A percentile compares a stretch with the other conserved stretches of the same genome.
phyloP scores from a whole-genome alignment of 2,329 filamentous ascomycete species.

The Rutstroemia sp. region DNA sequence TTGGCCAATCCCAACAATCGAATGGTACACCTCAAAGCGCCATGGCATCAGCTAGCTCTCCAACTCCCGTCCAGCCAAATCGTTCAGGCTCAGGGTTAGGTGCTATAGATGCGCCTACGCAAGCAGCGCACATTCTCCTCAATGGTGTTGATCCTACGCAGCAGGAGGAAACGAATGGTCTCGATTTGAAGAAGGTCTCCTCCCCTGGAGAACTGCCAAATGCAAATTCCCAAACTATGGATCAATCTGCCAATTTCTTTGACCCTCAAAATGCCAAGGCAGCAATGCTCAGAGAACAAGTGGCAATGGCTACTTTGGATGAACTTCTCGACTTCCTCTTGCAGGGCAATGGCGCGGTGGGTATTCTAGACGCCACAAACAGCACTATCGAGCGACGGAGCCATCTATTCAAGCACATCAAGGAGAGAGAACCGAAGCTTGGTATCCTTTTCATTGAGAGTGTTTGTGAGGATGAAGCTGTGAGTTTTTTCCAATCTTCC shows the following conservation, averaged over 20 bases:
- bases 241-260: slow-evolving; percentile 91
- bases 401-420: slow-evolving; percentile 76
- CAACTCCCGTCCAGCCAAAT: background rate
- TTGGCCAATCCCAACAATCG: slow-evolving; percentile 39
- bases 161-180: slow-evolving; percentile 14
- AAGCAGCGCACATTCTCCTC: slow-evolving; percentile 50
- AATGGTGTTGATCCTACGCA: slow-evolving; percentile 37
- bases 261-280: slow-evolving; percentile 82
- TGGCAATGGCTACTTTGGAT: slow-evolving; percentile 85
- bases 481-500: slow-evolving; percentile 19
- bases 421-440: slow-evolving; percentile 73
- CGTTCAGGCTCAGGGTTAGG: slow-evolving; percentile 15
- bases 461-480: slow-evolving; percentile 74
- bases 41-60: slow-evolving; percentile 4
- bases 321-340: slow-evolving; percentile 88
- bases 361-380: slow-evolving; percentile 95
- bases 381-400: slow-evolving; percentile 83
- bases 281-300: slow-evolving; percentile 77
- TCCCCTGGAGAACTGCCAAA: slow-evolving; percentile 30
- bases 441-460: slow-evolving; percentile 95
- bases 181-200: slow-evolving; percentile 2
- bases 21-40: slow-evolving; percentile 23
- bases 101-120: slow-evolving; percentile 33
- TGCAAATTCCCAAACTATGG: slow-evolving; percentile 41
- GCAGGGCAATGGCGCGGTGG: slow-evolving; percentile 74